These are phyloP conservation scores for Macrolepiota albuminosa DNA, from an alignment of 768 basidiomycete genomes.

Conservation along the genomic window DNA sequence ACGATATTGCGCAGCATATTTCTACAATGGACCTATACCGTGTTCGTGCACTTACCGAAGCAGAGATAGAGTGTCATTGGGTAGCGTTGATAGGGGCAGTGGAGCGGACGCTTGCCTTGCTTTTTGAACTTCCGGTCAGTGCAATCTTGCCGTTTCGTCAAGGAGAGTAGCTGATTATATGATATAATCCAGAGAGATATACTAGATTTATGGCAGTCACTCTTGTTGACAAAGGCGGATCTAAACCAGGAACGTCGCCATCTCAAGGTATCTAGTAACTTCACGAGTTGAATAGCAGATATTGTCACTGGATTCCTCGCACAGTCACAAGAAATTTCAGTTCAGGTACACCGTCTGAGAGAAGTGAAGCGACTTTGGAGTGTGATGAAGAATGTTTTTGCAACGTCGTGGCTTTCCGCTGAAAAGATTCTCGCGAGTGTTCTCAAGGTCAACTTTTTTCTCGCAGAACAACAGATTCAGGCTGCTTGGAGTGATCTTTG, in stretches of 20 bases:
- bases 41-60: constrained; percentile 30
- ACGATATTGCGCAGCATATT: constrained; percentile 21
- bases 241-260: too few species aligned
- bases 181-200: constrained; percentile 30
- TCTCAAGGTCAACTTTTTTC: too few species aligned
- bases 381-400: too few species aligned
- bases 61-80: constrained; percentile 36
- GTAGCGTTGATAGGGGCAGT: constrained; percentile 29
- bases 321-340: constrained; percentile 14
- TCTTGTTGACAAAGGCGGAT: too few species aligned
- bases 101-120: constrained; percentile 11
- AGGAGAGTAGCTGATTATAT: background rate
- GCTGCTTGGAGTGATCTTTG: too few species aligned
- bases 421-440: too few species aligned
- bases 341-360: constrained; percentile 21
- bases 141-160: background rate
- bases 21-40: constrained; percentile 16
- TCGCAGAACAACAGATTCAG: too few species aligned
- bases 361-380: too few species aligned
- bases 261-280: too few species aligned
- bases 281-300: constrained; percentile 24
- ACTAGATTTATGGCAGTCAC: constrained; percentile 9
- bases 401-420: too few species aligned
- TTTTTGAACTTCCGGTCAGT: constrained; percentile 20
- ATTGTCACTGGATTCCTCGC: constrained; percentile 33